phyloP scores from a whole-genome alignment of 2,329 filamentous ascomycete species.

The Aspergillus ochraceus region DNA sequence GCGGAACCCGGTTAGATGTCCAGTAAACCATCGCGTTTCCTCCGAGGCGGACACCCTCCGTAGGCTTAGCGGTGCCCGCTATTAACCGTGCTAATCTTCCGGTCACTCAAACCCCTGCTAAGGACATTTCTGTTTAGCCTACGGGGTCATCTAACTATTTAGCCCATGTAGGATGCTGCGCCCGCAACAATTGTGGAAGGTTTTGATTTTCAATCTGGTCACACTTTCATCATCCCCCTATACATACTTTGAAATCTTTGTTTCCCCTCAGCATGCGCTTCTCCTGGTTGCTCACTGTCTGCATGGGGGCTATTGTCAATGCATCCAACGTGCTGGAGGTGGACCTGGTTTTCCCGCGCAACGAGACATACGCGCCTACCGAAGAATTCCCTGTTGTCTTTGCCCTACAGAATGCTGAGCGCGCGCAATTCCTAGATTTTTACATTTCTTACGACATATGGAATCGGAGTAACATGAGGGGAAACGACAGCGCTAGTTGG shows the following conservation, averaged over 20 bases:
- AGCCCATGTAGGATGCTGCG: no score
- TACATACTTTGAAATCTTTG: background rate
- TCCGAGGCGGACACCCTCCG: no score
- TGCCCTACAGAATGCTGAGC: background rate
- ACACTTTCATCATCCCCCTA: no score
- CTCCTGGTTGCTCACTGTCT: background rate
- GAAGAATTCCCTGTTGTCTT: conserved; percentile 1
- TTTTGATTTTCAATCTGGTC: no score
- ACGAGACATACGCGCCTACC: conserved; percentile 4
- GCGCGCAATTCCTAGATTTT: background rate
- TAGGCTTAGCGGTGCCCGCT: no score
- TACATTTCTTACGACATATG: background rate
- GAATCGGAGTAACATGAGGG: background rate
- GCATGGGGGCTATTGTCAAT: background rate
- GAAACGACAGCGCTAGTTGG: background rate
- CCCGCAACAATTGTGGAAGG: no score
- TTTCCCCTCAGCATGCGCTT: background rate
- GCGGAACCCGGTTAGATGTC: no score
- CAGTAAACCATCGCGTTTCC: no score
- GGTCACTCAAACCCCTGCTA: no score
- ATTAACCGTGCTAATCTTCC: no score
- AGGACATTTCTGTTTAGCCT: no score
- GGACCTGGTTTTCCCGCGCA: conserved; percentile 2
- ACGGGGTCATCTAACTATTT: no score
- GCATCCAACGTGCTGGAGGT: background rate